Percentiles rank a stretch among this genome's conserved stretches.
Evolutionary conservation across 208 protist genomes (phyloP).

Genomic region (Acanthamoeba healyi): DNA sequence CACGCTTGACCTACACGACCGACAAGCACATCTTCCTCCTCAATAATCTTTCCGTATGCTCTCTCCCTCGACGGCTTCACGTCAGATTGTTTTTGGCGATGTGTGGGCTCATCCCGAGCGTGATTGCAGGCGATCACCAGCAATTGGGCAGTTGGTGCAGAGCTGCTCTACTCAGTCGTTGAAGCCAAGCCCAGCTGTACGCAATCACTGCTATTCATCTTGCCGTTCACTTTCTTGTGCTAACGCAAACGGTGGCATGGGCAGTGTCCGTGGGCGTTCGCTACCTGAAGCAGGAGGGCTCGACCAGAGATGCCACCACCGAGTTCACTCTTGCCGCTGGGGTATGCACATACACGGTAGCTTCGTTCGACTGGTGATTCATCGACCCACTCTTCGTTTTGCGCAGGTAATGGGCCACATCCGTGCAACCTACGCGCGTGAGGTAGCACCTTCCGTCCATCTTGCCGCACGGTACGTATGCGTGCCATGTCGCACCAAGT

Average conservation of each 20-base stretch:
- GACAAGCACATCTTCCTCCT: slow-evolving; percentile 70
- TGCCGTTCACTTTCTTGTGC: not conserved
- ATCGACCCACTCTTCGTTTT: no score
- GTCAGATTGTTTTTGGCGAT: not conserved
- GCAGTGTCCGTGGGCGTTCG: slow-evolving; percentile 29
- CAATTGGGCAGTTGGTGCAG: not conserved
- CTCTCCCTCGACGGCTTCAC: not conserved
- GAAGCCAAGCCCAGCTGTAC: slow-evolving; percentile 51
- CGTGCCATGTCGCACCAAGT: no score
- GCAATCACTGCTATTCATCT: not conserved
- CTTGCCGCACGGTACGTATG: slow-evolving; percentile 6
- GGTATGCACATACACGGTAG: no score
- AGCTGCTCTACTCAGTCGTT: slow-evolving; percentile 22
- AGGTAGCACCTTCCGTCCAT: not conserved
- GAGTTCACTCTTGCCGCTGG: slow-evolving; percentile 16
- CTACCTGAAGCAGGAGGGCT: slow-evolving; percentile 24
- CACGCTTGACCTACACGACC: slow-evolving; percentile 53
- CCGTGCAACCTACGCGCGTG: not conserved
- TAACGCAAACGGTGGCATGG: no score
- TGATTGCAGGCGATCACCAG: not conserved
- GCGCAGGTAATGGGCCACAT: slow-evolving; percentile 36
- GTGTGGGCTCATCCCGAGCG: not conserved
- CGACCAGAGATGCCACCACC: slow-evolving; percentile 24
- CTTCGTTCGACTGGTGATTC: no score
- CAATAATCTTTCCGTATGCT: not conserved